phyloP scores from a whole-genome alignment of 495 filamentous ascomycete species.

The Penicillium salamii region DNA sequence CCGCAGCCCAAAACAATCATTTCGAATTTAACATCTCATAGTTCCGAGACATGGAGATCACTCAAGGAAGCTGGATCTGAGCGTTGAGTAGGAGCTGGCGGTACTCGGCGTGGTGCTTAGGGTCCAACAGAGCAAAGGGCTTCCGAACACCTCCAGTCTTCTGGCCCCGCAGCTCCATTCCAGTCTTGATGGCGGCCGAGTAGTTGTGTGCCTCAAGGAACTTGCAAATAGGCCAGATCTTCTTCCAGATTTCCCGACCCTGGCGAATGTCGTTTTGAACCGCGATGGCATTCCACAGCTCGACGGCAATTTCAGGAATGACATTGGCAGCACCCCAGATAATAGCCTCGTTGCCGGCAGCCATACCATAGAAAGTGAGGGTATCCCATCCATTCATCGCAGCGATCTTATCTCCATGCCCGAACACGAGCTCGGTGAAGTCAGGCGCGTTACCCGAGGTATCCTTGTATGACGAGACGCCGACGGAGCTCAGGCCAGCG shows the following conservation, averaged over 20 bases:
- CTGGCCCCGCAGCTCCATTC: slow-evolving; percentile 28
- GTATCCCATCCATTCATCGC: slow-evolving; percentile 37
- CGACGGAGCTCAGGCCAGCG: slow-evolving; percentile 22
- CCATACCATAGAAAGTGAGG: slow-evolving; percentile 33
- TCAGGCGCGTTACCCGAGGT: slow-evolving; percentile 35
- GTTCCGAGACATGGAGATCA: too few relatives aligned
- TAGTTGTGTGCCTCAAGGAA: slow-evolving; percentile 35
- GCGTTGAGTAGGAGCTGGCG: too few relatives aligned
- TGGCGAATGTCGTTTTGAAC: slow-evolving; percentile 24
- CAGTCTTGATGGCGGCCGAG: slow-evolving; percentile 30
- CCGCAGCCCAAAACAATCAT: too few relatives aligned
- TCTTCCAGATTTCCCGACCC: slow-evolving; percentile 30
- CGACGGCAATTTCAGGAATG: slow-evolving; percentile 31
- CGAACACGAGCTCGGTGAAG: slow-evolving; percentile 30
- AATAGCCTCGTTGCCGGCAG: slow-evolving; percentile 22
- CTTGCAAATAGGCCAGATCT: slow-evolving; percentile 33
- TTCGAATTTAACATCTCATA: too few relatives aligned
- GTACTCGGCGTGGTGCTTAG: slow-evolving; percentile 1
- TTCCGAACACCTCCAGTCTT: slow-evolving; percentile 30
- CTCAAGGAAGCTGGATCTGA: too few relatives aligned
- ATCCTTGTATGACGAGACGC: slow-evolving; percentile 34
- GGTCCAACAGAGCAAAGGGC: slow-evolving; percentile 25
- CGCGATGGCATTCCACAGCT: slow-evolving; percentile 31
- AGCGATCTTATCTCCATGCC: slow-evolving; percentile 25
- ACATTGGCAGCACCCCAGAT: slow-evolving; percentile 36